Base-by-base conservation (phyloP, 768 basidiomycete genomes). In the Cyathus striatus region DNA sequence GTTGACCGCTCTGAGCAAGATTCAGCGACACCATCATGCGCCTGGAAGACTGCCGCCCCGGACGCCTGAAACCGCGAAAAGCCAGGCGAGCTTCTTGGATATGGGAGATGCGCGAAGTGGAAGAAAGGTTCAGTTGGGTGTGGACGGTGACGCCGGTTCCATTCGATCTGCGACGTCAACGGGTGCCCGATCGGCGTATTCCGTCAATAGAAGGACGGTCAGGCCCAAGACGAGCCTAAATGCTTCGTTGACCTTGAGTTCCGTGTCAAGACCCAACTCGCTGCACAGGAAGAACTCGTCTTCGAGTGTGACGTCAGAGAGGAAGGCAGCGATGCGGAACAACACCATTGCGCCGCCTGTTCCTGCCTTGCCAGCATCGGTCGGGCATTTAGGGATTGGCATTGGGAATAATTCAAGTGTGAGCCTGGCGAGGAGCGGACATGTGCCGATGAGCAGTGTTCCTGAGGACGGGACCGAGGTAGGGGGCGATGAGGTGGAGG, bases 1-100 rank as follows among this genome's bases (percentile, higher is more conserved):
- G 58, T 67, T 90, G 44, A 83, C 73, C 24, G 76, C 81, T 17
- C 62, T 88, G 38, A 79, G 81, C 7, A 72, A 73, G 45, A 54
- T 64, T 14, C 72, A 72, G 37, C 64, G 71, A 46, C 58, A 30
- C 27, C 27, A 30, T 36, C 17, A 6, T 18, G 7, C 7, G 35
- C 35, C 10, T 9, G 10, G 35, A 36, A 9, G 17, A 6, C 9
- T 36, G 10, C 12, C 35, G 9, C 10, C 10, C 10, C 35, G 10
- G 10, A 10, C 35, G 17, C 10, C 35, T 7, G 17, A 36, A 6
- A 36, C 35, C 7, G 35, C 35, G 9, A 18, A 36, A 7, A 36
- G 35, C 17, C 10, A 6, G 9, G 9, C 6, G 6, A 40, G 38
- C 22, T 10, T 21, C 7, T 6, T 18, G 6, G 32, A 24, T 6